Evolutionary conservation across 805 yeast species (phyloP).

Genomic region (Schwanniomyces occidentalis): DNA sequence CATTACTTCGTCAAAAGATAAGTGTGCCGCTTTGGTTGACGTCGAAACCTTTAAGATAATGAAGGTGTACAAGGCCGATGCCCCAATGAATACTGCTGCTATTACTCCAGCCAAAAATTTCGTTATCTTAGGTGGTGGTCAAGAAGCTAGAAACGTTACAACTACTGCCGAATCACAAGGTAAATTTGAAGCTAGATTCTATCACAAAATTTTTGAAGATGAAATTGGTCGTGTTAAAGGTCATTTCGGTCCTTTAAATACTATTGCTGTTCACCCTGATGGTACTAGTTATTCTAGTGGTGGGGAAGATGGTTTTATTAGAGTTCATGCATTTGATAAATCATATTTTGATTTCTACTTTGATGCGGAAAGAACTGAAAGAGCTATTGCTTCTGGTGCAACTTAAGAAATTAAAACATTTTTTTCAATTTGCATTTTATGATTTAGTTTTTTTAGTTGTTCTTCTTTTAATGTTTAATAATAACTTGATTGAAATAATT

Average conservation of each 20-base stretch:
- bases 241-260: constrained; percentile 97
- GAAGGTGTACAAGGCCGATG: constrained; percentile 81
- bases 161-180: constrained; percentile 95
- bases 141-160: constrained; percentile 97
- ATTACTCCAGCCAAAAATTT: constrained; percentile 92
- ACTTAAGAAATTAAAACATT: constrained; percentile 12
- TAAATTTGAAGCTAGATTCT: constrained; percentile 94
- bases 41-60: constrained; percentile 70
- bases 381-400: constrained; percentile 39
- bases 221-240: constrained; percentile 97
- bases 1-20: constrained; percentile 91
- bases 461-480: constrained; percentile 1
- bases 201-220: constrained; percentile 91
- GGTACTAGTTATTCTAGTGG: constrained; percentile 96
- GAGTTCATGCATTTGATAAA: constrained; percentile 92
- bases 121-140: constrained; percentile 97
- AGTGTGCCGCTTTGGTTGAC: constrained; percentile 74
- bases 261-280: constrained; percentile 89
- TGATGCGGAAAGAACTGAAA: constrained; percentile 84
- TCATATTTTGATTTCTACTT: constrained; percentile 89
- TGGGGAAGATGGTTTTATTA: constrained; percentile 96
- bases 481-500: background rate
- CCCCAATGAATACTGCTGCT: constrained; percentile 94
- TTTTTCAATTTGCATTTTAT: constrained; percentile 3
- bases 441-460: background rate